Base-by-base conservation (phyloP, 805 yeast genomes). In the Teunomyces cretensis region DNA sequence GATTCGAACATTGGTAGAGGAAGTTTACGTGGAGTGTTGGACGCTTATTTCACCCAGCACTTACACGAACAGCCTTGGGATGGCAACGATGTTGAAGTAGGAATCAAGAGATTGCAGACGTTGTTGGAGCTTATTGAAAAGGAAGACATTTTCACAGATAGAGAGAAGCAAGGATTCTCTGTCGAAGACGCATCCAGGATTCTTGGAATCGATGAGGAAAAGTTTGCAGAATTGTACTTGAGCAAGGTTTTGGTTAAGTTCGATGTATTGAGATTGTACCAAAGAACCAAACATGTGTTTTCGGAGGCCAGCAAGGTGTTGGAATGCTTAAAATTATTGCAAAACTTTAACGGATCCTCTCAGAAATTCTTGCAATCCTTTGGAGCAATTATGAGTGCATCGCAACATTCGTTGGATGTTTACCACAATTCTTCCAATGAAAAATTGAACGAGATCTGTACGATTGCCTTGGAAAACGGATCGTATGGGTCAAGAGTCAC, bases 401-500 rank as follows among this genome's bases (percentile, higher is more conserved):
- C 87, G 3, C 89, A 84, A 57, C 57, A 48, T 2, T 78, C 86
- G 7, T 75, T 81, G 43, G 65, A 71, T 28, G 50, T 64, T 24
- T 60, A 70, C 30, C 79, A 73, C 62, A 73, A 80, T 45, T 79
- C 84, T 43, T 80, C 87, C 3, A 76, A 78, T 50, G 71, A 70
- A 1, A 83, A 76, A 48, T 73, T 82, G 44, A 79, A 83, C 44
- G 60, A 64, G 9, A 60, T 84, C 32, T 79, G 85, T 55, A 44
- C 56, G 7, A 74, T 84, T 42, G 88, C 87, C 2, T 58, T 67
- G 33, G 57, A 51, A 1, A 71, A 76, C 48, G 90, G 89, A 3
- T 70, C 87, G 1, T 70, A 63, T 47, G 90, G 90, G 13, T 79
- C 87, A 1, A 71, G 91, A 44, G 74, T 82, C n/a, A 84, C 90